phyloP scores from a whole-genome alignment of 768 basidiomycete species.

The Mycena floridula region DNA sequence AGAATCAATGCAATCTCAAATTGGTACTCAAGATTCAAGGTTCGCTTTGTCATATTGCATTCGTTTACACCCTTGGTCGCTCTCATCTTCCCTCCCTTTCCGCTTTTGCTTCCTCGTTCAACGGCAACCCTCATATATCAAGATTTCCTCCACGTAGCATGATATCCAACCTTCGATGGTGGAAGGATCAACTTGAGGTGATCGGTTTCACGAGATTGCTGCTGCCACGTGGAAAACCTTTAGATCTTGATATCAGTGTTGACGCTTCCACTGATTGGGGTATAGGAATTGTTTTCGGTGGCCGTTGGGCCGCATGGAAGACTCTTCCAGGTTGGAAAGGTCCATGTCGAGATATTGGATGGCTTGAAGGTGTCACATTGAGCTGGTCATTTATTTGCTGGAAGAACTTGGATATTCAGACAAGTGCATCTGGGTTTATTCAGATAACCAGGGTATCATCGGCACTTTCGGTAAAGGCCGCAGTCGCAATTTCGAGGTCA shows the following conservation, averaged over 20 bases:
- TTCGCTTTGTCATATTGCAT: not conserved
- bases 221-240: constrained; percentile 3
- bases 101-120: constrained; percentile 18
- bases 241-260: constrained; percentile 21
- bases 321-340: constrained; percentile 4
- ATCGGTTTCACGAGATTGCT: constrained; percentile 8
- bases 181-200: constrained; percentile 9
- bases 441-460: constrained; percentile 29
- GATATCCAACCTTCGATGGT: constrained; percentile 23
- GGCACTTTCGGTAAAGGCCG: constrained; percentile 24
- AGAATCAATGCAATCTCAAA: not conserved
- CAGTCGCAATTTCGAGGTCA: constrained; percentile 22
- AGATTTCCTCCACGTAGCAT: constrained; percentile 13
- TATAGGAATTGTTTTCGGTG: constrained; percentile 9
- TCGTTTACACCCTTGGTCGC: constrained; percentile 22
- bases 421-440: constrained; percentile 16
- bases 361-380: constrained; percentile 10
- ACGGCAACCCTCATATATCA: constrained; percentile 2
- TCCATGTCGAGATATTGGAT: constrained; percentile 17
- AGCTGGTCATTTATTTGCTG: constrained; percentile 13
- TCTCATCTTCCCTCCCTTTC: constrained; percentile 21
- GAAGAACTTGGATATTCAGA: constrained; percentile 8
- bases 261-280: constrained; percentile 23
- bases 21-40: constrained; percentile 9
- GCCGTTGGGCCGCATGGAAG: constrained; percentile 9